These are phyloP conservation scores for Xerocomus brunneocitrinus DNA, from an alignment of 768 basidiomycete species.

Conservation along the genomic window DNA sequence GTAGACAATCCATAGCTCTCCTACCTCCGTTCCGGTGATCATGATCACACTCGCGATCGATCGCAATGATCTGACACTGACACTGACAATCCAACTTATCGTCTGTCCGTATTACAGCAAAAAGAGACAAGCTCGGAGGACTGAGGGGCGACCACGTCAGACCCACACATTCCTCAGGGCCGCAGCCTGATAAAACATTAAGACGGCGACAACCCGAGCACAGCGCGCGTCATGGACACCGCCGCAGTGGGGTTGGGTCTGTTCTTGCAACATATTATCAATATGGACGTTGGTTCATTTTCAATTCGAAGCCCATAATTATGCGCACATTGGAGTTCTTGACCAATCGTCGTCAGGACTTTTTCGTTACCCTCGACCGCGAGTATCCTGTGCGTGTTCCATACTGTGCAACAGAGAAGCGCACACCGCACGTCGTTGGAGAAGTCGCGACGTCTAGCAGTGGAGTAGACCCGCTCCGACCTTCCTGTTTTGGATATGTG, in stretches of 20 bases:
- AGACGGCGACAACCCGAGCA: constrained; percentile 15
- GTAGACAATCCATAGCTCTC: not conserved
- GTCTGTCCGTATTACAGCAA: not conserved
- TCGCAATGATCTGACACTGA: constrained; percentile 29
- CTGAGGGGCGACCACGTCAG: constrained; percentile 4
- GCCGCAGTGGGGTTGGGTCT: constrained; percentile 22
- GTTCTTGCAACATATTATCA: constrained; percentile 11
- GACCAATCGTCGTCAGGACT: constrained; percentile 17
- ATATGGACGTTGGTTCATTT: constrained; percentile 18
- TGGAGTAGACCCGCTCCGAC: not conserved
- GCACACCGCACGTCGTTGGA: constrained; percentile 16
- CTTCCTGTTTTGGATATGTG: constrained; percentile 20
- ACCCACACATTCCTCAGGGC: constrained; percentile 23
- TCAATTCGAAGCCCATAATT: constrained; percentile 27
- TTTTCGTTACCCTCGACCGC: constrained; percentile 25
- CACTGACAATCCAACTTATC: constrained; percentile 15
- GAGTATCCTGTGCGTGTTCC: constrained; percentile 29
- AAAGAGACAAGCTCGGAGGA: constrained; percentile 12
- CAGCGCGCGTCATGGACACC: constrained; percentile 6
- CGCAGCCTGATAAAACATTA: constrained; percentile 20
- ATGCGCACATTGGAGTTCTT: too few species aligned
- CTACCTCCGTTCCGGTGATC: constrained; percentile 30
- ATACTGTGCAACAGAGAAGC: constrained; percentile 19
- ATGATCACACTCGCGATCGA: constrained; percentile 30
- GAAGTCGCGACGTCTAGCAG: constrained; percentile 8